A percentile compares a stretch with the other conserved stretches of the same genome.
phyloP scores from a whole-genome alignment of 495 filamentous ascomycete species.

The Penicillium taxi region DNA sequence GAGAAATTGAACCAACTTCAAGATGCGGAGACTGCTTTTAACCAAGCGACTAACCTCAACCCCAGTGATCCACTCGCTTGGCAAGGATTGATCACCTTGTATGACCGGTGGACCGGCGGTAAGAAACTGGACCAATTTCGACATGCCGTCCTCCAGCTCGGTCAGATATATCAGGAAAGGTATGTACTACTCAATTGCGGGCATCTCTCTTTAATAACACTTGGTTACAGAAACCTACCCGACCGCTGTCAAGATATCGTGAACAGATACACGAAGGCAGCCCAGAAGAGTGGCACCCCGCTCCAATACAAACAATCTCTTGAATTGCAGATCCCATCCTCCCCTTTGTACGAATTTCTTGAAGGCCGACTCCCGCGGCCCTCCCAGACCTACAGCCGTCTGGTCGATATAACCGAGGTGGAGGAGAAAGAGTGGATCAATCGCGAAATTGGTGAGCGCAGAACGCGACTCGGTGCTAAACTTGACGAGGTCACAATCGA shows the following conservation, averaged over 20 bases:
- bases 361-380: slow-evolving; percentile 82
- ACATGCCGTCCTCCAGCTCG: slow-evolving; percentile 59
- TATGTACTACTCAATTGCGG: slow-evolving; percentile 33
- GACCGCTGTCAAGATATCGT: slow-evolving; percentile 70
- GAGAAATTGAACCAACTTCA: slow-evolving; percentile 65
- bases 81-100: slow-evolving; percentile 83
- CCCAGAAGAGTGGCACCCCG: slow-evolving; percentile 61
- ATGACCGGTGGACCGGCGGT: slow-evolving; percentile 64
- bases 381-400: slow-evolving; percentile 66
- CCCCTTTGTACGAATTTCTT: slow-evolving; percentile 68
- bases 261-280: slow-evolving; percentile 68
- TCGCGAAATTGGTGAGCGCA: slow-evolving; percentile 77
- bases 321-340: slow-evolving; percentile 65
- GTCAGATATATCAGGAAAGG: slow-evolving; percentile 61
- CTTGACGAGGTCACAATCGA: slow-evolving; percentile 75
- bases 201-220: not conserved
- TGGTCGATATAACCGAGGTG: slow-evolving; percentile 77
- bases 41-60: slow-evolving; percentile 61
- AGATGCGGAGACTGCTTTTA: slow-evolving; percentile 67
- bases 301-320: slow-evolving; percentile 65
- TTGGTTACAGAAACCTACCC: slow-evolving; percentile 50
- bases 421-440: slow-evolving; percentile 91
- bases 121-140: slow-evolving; percentile 67
- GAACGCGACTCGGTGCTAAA: slow-evolving; percentile 79
- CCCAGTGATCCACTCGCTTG: slow-evolving; percentile 62